phyloP scores from a whole-genome alignment of 2,329 filamentous ascomycete genomes.

The Ophiostoma novo-ulmi region DNA sequence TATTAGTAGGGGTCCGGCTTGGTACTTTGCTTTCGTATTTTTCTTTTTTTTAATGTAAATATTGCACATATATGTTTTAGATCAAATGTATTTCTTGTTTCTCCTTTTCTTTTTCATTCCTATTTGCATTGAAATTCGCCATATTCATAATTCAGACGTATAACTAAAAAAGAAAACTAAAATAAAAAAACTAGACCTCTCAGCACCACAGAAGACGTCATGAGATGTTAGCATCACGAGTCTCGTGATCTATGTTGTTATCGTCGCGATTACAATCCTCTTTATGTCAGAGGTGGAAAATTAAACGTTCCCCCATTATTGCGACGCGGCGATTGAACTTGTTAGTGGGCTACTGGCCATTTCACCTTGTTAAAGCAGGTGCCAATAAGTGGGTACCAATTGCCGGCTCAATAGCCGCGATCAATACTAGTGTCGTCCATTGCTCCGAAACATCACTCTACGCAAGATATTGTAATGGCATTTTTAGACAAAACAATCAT shows the following conservation, averaged over 20 bases:
- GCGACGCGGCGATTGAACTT: not conserved
- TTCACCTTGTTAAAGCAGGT: not conserved
- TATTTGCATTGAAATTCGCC: no score
- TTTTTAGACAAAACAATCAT: no score
- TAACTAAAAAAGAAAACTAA: not conserved
- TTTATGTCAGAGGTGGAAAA: slow-evolving; percentile 23
- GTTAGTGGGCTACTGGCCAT: not conserved
- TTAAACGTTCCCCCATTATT: not conserved
- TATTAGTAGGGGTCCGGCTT: no score
- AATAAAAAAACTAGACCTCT: not conserved
- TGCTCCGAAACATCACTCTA: not conserved
- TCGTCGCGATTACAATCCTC: slow-evolving; percentile 2
- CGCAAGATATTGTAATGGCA: no score
- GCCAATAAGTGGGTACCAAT: not conserved
- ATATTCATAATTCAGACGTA: not conserved
- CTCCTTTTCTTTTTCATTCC: not conserved
- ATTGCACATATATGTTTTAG: not conserved
- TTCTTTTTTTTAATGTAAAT: not conserved
- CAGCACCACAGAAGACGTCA: not conserved
- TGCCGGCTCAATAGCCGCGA: slow-evolving; percentile 1
- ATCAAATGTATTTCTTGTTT: not conserved
- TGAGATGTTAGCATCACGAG: not conserved
- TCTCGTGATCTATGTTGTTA: slow-evolving; percentile 10
- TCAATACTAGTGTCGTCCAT: not conserved
- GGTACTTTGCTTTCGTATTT: no score